Conservation (phyloP, 2,329 filamentous ascomycete genomes). For the Beauveria medogensis region DNA sequence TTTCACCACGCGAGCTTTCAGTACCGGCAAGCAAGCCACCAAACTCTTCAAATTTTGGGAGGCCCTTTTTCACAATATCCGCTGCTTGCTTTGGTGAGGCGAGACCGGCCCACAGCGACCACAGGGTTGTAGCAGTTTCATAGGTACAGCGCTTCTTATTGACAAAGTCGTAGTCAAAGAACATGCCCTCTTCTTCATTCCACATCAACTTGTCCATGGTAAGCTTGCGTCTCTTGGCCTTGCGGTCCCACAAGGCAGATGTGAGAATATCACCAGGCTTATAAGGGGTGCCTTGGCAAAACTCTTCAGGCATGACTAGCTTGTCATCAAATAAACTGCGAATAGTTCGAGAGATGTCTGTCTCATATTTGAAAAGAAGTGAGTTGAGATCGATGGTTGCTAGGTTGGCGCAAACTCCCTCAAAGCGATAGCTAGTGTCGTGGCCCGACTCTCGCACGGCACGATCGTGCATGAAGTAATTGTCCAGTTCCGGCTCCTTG, state of each 20-base stretch:
- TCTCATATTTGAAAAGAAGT: constrained; percentile 92
- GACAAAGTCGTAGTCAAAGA: constrained; percentile 91
- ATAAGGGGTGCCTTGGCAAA: constrained; percentile 58
- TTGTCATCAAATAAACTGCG: constrained; percentile 76
- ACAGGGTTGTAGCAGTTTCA: constrained; percentile 89
- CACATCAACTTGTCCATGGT: constrained; percentile 90
- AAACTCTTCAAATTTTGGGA: constrained; percentile 81
- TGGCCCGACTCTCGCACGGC: constrained; percentile 94
- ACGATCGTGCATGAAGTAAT: constrained; percentile 93
- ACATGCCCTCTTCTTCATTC: constrained; percentile 89
- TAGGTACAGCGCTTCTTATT: constrained; percentile 75
- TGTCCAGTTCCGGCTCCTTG: constrained; percentile 78
- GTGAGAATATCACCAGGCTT: constrained; percentile 65
- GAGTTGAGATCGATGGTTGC: constrained; percentile 95
- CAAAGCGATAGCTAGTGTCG: constrained; percentile 90
- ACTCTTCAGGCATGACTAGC: constrained; percentile 74
- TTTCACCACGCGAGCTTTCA: constrained; percentile 72
- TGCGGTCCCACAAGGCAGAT: constrained; percentile 83
- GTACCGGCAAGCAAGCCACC: constrained; percentile 87
- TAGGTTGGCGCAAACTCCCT: constrained; percentile 77
- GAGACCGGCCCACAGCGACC: constrained; percentile 93
- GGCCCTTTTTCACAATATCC: constrained; percentile 66
- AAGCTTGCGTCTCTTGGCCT: constrained; percentile 73
- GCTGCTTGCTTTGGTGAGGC: constrained; percentile 81
- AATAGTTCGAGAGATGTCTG: constrained; percentile 82